Evolutionary conservation across 768 basidiomycete genomes (phyloP), one percentile per base, ranked within the genome.

Genomic region (Butyriboletus loyo): DNA sequence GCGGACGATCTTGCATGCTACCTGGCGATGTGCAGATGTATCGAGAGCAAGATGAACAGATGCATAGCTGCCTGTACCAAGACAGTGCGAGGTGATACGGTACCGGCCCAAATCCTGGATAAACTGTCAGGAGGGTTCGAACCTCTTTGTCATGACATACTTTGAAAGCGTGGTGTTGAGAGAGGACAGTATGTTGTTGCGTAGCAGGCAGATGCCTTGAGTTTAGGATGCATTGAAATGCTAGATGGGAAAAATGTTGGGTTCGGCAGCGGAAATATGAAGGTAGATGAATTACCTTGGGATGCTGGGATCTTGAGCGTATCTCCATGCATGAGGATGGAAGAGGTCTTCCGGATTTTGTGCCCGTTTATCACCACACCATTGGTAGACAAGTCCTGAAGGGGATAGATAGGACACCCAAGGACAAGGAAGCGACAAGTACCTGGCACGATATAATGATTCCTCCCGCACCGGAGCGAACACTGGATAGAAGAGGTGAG

Each of bases 1-100:
- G 58, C 80, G 82, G 62, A 92, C 87, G 52, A 83, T 89, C 67
- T 92, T 92, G 67, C 89, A 92, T 21, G 90, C 90, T 25, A 89
- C 87, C 69, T 92, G 90, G 39, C 82, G 77, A 57, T 82, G 78
- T 41, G 75, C 80, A 9, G 69, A 65, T 10, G 76, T 79, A 61
- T 89, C 87, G 52, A 89, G 74, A 17, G 89, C 88, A 22, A 92
- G 77, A 61, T 90, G 85, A 1, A 92, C 90, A 1, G 84, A 86
- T 0, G 89, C 90, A 67, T 91, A 92, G 37, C 86, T 86, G 5
- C 90, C 90, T 22, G 81, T 84, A 37, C 90, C 90, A 13, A 92
- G 78, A 58, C 84, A 87, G 54, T 91, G 87, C 4, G 85, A 83
- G 19, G 86, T 89, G n/a, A 92, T 82, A 15, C 81, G 70, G 59